Base-by-base conservation (phyloP, 257 asterid genomes). In the Oldenlandia corymbosa region DNA sequence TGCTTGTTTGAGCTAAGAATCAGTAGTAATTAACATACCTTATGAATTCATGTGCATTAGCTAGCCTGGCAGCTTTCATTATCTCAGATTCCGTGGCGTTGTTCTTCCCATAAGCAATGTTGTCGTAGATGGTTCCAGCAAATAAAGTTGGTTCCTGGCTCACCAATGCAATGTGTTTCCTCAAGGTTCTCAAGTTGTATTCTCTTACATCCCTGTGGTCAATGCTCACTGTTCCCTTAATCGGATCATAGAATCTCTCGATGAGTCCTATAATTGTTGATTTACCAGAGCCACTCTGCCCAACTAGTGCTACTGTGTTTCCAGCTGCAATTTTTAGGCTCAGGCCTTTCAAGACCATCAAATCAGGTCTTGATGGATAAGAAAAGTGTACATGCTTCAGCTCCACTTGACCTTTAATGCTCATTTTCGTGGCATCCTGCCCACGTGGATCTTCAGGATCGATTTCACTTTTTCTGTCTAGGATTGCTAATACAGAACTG, bases 31-130 rank as follows among this genome's bases (percentile, higher is more conserved):
- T n/a, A 36, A 5, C 68, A 9, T 74, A 82, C 95, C 95, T 82
- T 73, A 87, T 85, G 64, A 87, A 87, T 58, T 87, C 95, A 66
- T 87, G 95, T 12, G 95, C 95, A 66, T 87, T 87, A 26, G 95
- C 93, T 9, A 68, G 82, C 77, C 39, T 75, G 45, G 95, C 93
- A 36, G 95, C 95, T 75, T 83, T 79, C 53, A 73, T 75, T 61
- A 87, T 68, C 68, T 85, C 93, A 10, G 93, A 81, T 73, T 85
- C 88, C 52, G 80, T 79, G 1, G 88, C 88, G 49, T 76, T 66
- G 43, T 62, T 57, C 45, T 73, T 75, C 45, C 95, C 95, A 26
- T 83, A 87, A 21, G 88, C 83, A 0, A 87, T 87, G 68, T 87
- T 87, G 7, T 87, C 90, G 20, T 81, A 70, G 60, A 87, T 79